A percentile compares a stretch with the other conserved stretches of the same genome.
phyloP scores from a whole-genome alignment of 1,139 yeast species.

The Blastobotrys aristatus region DNA sequence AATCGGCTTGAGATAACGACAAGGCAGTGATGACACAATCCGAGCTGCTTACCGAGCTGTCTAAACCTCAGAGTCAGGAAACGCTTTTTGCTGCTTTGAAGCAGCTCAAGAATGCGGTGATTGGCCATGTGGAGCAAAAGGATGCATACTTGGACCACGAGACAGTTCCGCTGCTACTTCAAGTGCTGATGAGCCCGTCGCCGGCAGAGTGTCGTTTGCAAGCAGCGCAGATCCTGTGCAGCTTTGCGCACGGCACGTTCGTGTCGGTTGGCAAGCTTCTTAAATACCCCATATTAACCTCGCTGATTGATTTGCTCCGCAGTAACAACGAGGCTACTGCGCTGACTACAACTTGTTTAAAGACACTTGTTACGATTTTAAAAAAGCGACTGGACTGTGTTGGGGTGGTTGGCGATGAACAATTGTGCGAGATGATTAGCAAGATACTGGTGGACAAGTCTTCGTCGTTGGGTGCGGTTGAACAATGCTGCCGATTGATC shows the following conservation, averaged over 20 bases:
- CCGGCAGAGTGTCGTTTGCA: not conserved
- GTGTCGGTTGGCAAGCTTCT: conserved; percentile 1
- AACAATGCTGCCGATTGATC: conserved; percentile 4
- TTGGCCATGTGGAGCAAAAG: conserved; percentile 8
- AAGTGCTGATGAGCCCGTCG: not conserved
- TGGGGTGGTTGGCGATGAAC: not conserved
- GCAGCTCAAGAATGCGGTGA: conserved; percentile 4
- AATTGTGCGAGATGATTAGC: not conserved
- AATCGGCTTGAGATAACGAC: not conserved
- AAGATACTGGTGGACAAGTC: not conserved
- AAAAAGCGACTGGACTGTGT: not conserved
- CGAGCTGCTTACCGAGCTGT: not conserved
- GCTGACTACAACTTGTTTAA: not conserved
- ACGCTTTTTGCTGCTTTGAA: not conserved
- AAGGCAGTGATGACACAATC: conserved; percentile 1
- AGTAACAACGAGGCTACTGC: not conserved
- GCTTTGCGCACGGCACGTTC: conserved; percentile 6
- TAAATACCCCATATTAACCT: not conserved
- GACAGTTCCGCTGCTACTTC: conserved; percentile 1
- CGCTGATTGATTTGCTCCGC: not conserved
- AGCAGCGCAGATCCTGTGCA: conserved; percentile 5
- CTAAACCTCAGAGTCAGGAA: conserved; percentile 3
- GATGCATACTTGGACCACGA: conserved; percentile 6
- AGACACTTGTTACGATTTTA: not conserved
- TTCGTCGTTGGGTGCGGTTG: not conserved